Conservation (phyloP, 2,329 filamentous ascomycete genomes). For the Penicillium sp. region DNA sequence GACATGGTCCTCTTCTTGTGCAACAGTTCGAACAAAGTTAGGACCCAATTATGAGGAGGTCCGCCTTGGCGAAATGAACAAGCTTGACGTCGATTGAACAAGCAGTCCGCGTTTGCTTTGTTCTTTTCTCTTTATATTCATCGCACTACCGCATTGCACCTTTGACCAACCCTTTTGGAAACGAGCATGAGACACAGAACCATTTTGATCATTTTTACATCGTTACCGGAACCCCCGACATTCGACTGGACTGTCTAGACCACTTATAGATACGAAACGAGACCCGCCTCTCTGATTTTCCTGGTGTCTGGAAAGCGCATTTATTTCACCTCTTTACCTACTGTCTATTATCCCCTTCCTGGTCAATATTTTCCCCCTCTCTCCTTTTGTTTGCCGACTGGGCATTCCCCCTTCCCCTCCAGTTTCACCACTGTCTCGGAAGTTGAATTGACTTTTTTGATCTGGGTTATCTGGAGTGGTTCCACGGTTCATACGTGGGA, state of each 20-base stretch:
- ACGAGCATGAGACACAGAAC: conserved; percentile 27
- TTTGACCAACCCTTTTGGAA: background rate
- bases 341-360: background rate
- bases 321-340: conserved; percentile 6
- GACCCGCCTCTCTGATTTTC: conserved; percentile 15
- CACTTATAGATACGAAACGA: conserved; percentile 22
- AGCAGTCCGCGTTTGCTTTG: background rate
- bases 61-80: conserved; percentile 72
- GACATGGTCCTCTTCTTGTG: conserved; percentile 10
- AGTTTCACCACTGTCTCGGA: background rate
- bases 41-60: conserved; percentile 70
- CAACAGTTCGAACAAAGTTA: conserved; percentile 56
- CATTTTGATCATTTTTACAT: background rate
- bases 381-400: too few species aligned
- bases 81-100: conserved; percentile 63
- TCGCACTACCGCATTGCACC: background rate
- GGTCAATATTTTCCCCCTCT: conserved; percentile 3
- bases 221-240: background rate
- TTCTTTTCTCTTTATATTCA: background rate
- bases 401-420: background rate
- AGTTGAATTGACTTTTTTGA: too few species aligned
- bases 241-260: conserved; percentile 10
- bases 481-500: background rate
- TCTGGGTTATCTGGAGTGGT: background rate
- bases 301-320: conserved; percentile 16